Conservation (phyloP, 805 yeast genomes). For the Yarrowia sp. region DNA sequence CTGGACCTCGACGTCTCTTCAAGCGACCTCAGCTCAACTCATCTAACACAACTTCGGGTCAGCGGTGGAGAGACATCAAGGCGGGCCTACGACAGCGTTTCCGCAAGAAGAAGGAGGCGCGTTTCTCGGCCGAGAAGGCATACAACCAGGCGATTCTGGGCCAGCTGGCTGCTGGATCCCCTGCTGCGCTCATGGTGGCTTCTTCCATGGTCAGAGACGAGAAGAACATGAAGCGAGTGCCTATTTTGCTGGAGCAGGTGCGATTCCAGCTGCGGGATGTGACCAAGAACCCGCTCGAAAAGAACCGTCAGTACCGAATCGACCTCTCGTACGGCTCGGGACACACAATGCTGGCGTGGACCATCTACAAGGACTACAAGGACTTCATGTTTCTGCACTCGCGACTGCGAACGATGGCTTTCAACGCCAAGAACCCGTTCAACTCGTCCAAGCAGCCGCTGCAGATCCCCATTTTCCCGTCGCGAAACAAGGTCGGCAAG, state of each 20-base stretch:
- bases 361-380: constrained; percentile 64
- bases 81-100: constrained; percentile 17
- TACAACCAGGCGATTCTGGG: constrained; percentile 22
- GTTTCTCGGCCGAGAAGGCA: not conserved
- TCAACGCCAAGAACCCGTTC: constrained; percentile 43
- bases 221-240: constrained; percentile 59
- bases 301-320: constrained; percentile 53
- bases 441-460: constrained; percentile 31
- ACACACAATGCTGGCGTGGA: constrained; percentile 73
- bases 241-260: constrained; percentile 70
- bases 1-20: constrained; percentile 8
- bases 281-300: constrained; percentile 40
- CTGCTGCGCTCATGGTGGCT: constrained; percentile 55
- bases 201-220: constrained; percentile 76
- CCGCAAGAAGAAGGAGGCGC: constrained; percentile 17
- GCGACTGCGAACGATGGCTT: constrained; percentile 54
- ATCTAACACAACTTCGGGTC: constrained; percentile 5
- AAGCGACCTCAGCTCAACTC: constrained; percentile 1
- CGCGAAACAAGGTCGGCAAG: constrained; percentile 32
- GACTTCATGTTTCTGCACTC: constrained; percentile 74
- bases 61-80: constrained; percentile 23
- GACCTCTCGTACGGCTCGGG: constrained; percentile 91
- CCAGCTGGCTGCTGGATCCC: constrained; percentile 43
- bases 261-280: constrained; percentile 54
- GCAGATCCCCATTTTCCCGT: constrained; percentile 48